These are phyloP conservation scores for Fragilaria radians DNA, from an alignment of 108 stramenopile genomes.

Conservation along the genomic window DNA sequence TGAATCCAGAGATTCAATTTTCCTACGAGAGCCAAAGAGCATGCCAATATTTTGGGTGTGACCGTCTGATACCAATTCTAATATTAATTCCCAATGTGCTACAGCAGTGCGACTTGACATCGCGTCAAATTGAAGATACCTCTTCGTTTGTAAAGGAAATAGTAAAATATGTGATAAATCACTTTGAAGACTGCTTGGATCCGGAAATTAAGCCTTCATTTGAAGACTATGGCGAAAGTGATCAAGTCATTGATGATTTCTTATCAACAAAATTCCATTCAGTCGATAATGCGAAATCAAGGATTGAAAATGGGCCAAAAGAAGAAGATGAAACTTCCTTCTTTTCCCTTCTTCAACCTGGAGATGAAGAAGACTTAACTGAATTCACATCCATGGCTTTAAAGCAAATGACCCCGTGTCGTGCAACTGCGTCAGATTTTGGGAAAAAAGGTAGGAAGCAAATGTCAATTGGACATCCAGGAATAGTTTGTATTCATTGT, in stretches of 20 bases:
- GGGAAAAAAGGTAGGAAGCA: conserved; percentile 14
- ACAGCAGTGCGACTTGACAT: conserved; percentile 12
- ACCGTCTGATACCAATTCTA: conserved; percentile 29
- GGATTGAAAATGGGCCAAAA: not conserved
- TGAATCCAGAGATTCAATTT: not conserved
- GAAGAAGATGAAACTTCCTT: not conserved
- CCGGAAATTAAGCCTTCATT: conserved; percentile 9
- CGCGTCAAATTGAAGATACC: conserved; percentile 18
- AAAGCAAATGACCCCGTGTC: conserved; percentile 24
- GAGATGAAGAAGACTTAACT: conserved; percentile 24
- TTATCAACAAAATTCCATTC: conserved; percentile 1
- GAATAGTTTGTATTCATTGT: conserved; percentile 44
- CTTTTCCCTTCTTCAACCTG: conserved; percentile 8
- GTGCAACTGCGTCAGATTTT: conserved; percentile 24
- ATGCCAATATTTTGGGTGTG: conserved; percentile 8
- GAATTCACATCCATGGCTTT: conserved; percentile 31
- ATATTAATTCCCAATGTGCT: conserved; percentile 31
- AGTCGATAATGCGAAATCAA: not conserved
- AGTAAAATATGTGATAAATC: conserved; percentile 14
- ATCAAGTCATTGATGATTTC: conserved; percentile 4
- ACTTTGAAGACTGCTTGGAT: conserved; percentile 13
- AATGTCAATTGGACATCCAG: conserved; percentile 24
- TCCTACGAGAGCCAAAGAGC: conserved; percentile 2
- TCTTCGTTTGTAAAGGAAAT: conserved; percentile 20
- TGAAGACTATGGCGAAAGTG: conserved; percentile 28